phyloP scores from a whole-genome alignment of 1,284 basidiomycete genomes.

The Pascua sp. region DNA sequence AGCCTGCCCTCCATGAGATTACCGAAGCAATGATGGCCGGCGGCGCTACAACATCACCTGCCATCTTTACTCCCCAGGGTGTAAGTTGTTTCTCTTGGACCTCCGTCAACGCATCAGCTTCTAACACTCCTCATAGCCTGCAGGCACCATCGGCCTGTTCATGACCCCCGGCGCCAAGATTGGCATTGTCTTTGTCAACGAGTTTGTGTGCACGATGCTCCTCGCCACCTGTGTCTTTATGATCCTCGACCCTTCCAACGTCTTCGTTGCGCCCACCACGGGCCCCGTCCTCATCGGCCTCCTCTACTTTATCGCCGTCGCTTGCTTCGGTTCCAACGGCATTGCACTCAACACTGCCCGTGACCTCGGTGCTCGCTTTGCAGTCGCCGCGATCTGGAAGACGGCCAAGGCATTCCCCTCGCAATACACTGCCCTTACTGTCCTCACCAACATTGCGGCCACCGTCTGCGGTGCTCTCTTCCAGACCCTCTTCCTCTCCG shows the following conservation, averaged over 20 bases:
- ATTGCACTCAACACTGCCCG: constrained; percentile 17
- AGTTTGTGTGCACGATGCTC: constrained; percentile 3
- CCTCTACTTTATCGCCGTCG: constrained; percentile 10
- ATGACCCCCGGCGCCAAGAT: neutral
- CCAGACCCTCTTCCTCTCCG: constrained; percentile 15
- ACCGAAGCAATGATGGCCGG: constrained; percentile 1
- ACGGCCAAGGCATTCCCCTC: constrained; percentile 6
- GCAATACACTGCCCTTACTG: constrained; percentile 5
- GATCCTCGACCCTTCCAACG: constrained; percentile 18
- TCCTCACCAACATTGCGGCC: constrained; percentile 13
- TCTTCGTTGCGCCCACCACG: constrained; percentile 8
- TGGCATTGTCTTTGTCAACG: constrained; percentile 14
- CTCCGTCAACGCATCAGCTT: too few relatives aligned
- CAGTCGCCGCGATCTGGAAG: constrained; percentile 11
- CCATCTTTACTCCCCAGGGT: neutral
- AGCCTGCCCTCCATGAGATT: neutral
- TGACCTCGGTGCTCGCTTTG: constrained; percentile 18
- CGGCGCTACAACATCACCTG: neutral
- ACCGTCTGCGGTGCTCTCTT: constrained; percentile 8
- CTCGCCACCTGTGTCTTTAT: constrained; percentile 10
- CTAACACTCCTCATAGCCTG: neutral
- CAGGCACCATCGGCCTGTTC: constrained; percentile 8
- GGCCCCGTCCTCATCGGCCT: constrained; percentile 9
- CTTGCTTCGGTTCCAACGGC: constrained; percentile 6
- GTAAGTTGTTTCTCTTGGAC: neutral